Evolutionary conservation across 139 green algal species (phyloP).

Genomic region (Penium margaritaceum): DNA sequence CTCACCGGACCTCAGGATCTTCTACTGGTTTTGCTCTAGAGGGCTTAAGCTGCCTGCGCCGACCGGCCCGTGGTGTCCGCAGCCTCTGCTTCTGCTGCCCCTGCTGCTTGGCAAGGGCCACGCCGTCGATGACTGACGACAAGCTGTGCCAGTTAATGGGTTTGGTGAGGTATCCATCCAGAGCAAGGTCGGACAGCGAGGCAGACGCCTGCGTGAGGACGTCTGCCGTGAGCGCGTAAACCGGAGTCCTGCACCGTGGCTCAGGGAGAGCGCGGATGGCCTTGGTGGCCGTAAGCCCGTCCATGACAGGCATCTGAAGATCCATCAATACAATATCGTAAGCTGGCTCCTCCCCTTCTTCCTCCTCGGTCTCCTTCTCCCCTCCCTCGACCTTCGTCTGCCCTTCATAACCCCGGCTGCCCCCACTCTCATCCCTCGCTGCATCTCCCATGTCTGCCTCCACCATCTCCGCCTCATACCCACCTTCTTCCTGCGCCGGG

Average conservation of each 20-base stretch:
- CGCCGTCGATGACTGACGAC: too few relatives aligned
- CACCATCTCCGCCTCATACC: background rate
- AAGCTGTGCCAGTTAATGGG: constrained; percentile 38
- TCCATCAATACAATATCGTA: constrained; percentile 80
- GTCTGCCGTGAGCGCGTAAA: constrained; percentile 38
- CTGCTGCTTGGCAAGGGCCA: too few relatives aligned
- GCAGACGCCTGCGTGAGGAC: constrained; percentile 17
- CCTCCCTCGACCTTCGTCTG: too few relatives aligned
- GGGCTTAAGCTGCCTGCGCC: too few relatives aligned
- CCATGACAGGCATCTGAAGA: constrained; percentile 79
- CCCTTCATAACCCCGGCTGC: background rate
- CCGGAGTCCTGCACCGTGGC: constrained; percentile 10
- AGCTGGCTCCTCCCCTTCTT: too few relatives aligned
- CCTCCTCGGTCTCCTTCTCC: too few relatives aligned
- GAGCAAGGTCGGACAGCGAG: constrained; percentile 10
- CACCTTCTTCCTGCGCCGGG: background rate
- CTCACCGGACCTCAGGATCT: too few relatives aligned
- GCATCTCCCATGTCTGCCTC: background rate
- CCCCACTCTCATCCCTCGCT: background rate
- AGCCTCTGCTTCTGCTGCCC: too few relatives aligned
- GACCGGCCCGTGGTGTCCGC: too few relatives aligned
- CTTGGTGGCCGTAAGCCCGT: constrained; percentile 64
- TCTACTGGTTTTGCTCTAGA: too few relatives aligned
- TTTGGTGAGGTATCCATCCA: constrained; percentile 44
- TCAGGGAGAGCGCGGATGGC: constrained; percentile 19